phyloP scores from a whole-genome alignment of 176 grass and related monocot species.

The Rhynchospora pubera region DNA sequence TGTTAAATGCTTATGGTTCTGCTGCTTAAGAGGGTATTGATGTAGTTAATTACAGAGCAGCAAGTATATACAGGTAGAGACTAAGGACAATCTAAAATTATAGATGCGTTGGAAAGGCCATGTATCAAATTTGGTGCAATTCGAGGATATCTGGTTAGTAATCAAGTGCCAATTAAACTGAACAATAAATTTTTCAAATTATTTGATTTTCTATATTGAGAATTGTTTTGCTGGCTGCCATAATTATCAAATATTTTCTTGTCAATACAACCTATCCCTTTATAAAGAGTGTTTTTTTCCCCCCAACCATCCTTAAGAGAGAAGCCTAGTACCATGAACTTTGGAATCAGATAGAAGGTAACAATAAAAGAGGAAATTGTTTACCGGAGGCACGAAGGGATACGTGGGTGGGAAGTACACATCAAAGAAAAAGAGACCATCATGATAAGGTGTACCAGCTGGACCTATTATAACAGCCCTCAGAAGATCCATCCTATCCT shows the following conservation, averaged over 20 bases:
- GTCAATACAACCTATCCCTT: background rate
- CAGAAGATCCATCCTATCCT: conserved; percentile 85
- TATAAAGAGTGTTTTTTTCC: background rate
- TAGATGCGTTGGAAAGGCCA: background rate
- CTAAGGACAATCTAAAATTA: too few relatives aligned
- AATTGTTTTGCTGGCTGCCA: background rate
- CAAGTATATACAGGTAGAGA: background rate
- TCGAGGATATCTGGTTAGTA: background rate
- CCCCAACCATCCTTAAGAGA: background rate
- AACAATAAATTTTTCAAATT: background rate
- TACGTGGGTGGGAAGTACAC: conserved; percentile 60
- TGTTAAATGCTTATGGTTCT: background rate
- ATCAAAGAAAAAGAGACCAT: conserved; percentile 81
- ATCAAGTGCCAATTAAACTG: background rate
- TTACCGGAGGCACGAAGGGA: conserved; percentile 60
- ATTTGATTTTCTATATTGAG: background rate
- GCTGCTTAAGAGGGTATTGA: background rate
- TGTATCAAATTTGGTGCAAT: background rate
- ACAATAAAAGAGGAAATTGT: background rate
- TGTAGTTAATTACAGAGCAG: background rate
- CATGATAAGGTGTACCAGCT: conserved; percentile 78
- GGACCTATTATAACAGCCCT: conserved; percentile 74
- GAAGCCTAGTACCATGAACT: background rate
- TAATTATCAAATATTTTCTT: background rate
- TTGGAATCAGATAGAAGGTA: conserved; percentile 15